Evolutionary conservation across 805 yeast genomes (phyloP).

Genomic region (Kazachstania psychrophila): DNA sequence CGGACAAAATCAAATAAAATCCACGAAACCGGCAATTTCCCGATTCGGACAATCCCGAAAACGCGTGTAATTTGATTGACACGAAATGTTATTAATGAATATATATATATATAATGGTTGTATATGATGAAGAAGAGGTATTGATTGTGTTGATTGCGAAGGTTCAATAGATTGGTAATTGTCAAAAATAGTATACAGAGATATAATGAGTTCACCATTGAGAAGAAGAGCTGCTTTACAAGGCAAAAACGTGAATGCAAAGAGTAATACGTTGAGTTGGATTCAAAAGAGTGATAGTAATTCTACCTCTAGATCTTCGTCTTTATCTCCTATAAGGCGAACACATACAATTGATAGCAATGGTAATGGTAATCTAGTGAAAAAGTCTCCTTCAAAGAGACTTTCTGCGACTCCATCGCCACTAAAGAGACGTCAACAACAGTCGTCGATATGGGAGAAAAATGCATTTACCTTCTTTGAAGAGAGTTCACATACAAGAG

Average conservation of each 20-base stretch:
- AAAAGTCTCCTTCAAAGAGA: conserved; percentile 1
- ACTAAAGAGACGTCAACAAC: neutral
- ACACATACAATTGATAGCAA: neutral
- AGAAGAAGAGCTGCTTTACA: conserved; percentile 18
- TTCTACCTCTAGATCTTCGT: conserved; percentile 1
- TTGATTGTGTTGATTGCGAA: too few relatives aligned
- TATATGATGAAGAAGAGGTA: too few relatives aligned
- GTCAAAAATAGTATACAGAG: too few relatives aligned
- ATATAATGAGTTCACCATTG: conserved; percentile 13
- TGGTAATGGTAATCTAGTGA: too few relatives aligned
- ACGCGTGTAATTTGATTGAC: too few relatives aligned
- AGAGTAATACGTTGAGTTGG: neutral
- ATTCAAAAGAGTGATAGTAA: neutral
- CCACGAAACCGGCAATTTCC: too few relatives aligned
- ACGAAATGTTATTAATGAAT: too few relatives aligned
- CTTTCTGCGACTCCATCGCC: conserved; percentile 4
- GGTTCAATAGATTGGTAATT: too few relatives aligned
- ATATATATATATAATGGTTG: too few relatives aligned
- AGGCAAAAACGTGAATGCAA: conserved; percentile 16
- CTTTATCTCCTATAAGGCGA: conserved; percentile 4
- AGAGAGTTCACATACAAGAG: conserved; percentile 16
- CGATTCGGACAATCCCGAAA: too few relatives aligned
- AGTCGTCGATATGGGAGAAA: neutral
- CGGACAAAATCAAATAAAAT: too few relatives aligned
- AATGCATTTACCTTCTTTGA: conserved; percentile 18